Evolutionary conservation across 805 yeast species (phyloP).

Genomic region (Barnettozyma botsteinii): DNA sequence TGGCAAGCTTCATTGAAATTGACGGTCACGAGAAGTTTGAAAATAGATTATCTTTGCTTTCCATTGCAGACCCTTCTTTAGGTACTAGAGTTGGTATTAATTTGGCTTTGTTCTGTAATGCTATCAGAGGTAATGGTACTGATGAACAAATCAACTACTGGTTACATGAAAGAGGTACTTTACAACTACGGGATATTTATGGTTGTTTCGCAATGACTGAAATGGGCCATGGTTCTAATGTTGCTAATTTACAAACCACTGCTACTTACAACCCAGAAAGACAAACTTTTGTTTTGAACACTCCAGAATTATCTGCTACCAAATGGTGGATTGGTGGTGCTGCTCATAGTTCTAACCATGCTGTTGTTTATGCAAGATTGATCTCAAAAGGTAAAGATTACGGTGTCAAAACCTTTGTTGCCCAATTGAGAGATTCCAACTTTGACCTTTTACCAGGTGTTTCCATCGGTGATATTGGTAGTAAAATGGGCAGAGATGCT

Average conservation of each 20-base stretch:
- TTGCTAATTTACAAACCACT: conserved; percentile 89
- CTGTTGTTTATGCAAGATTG: conserved; percentile 79
- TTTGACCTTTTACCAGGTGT: conserved; percentile 77
- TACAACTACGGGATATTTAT: conserved; percentile 46
- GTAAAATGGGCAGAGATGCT: conserved; percentile 94
- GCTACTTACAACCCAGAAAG: conserved; percentile 66
- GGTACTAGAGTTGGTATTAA: conserved; percentile 85
- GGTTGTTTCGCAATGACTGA: conserved; percentile 96
- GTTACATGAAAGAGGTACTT: conserved; percentile 66
- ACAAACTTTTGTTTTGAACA: conserved; percentile 69
- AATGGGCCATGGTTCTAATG: conserved; percentile 89
- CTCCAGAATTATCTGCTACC: conserved; percentile 89
- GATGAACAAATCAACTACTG: conserved; percentile 78
- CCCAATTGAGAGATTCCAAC: conserved; percentile 74
- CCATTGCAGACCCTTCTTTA: conserved; percentile 70
- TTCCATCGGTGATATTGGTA: conserved; percentile 85
- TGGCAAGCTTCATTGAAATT: conserved; percentile 53
- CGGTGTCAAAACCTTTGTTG: conserved; percentile 90
- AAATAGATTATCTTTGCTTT: conserved; percentile 52
- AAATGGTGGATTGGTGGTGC: conserved; percentile 99
- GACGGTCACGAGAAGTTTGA: conserved; percentile 39
- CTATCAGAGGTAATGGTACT: conserved; percentile 85
- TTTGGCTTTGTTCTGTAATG: conserved; percentile 75
- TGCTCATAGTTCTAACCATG: conserved; percentile 88
- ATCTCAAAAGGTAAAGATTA: conserved; percentile 78